phyloP scores from a whole-genome alignment of 768 basidiomycete species.

The Filobasidium wieringae region DNA sequence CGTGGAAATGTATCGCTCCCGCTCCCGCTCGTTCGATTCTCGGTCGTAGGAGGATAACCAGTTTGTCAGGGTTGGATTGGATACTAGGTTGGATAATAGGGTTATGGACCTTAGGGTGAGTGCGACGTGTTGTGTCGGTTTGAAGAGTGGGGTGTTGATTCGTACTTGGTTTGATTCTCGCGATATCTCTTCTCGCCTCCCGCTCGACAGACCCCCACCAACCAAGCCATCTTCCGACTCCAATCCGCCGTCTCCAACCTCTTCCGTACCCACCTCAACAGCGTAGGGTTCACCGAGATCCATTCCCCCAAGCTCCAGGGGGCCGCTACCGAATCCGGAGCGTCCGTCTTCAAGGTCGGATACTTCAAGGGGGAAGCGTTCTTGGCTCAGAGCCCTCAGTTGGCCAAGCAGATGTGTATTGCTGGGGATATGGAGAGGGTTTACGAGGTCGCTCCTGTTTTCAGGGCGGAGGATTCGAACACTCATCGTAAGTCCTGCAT shows the following conservation, averaged over 20 bases:
- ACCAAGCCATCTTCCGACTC: slow-evolving; percentile 87
- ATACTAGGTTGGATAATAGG: slow-evolving; percentile 88
- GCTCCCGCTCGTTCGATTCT: too few species aligned
- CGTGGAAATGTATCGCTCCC: too few species aligned
- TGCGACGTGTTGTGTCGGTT: slow-evolving; percentile 13
- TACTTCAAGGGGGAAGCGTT: slow-evolving; percentile 96
- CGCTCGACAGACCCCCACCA: slow-evolving; percentile 64
- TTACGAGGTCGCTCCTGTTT: slow-evolving; percentile 84
- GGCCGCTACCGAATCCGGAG: slow-evolving; percentile 90
- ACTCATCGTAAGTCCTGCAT: slow-evolving; percentile 50
- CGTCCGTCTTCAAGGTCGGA: slow-evolving; percentile 91
- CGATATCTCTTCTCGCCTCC: background rate
- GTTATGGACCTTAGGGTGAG: slow-evolving; percentile 82
- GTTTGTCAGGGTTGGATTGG: slow-evolving; percentile 62
- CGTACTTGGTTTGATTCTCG: background rate
- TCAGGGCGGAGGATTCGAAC: slow-evolving; percentile 94
- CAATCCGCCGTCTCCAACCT: slow-evolving; percentile 78
- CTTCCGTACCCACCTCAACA: slow-evolving; percentile 70
- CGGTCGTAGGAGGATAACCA: slow-evolving; percentile 38
- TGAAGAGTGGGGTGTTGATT: background rate
- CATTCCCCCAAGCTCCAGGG: slow-evolving; percentile 96
- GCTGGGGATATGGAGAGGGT: slow-evolving; percentile 97
- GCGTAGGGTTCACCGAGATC: slow-evolving; percentile 76
- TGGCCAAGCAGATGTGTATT: slow-evolving; percentile 98
- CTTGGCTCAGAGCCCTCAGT: slow-evolving; percentile 91